Evolutionary conservation across 23 red algal genomes (phyloP).

Genomic region (Gracilaria domingensis): DNA sequence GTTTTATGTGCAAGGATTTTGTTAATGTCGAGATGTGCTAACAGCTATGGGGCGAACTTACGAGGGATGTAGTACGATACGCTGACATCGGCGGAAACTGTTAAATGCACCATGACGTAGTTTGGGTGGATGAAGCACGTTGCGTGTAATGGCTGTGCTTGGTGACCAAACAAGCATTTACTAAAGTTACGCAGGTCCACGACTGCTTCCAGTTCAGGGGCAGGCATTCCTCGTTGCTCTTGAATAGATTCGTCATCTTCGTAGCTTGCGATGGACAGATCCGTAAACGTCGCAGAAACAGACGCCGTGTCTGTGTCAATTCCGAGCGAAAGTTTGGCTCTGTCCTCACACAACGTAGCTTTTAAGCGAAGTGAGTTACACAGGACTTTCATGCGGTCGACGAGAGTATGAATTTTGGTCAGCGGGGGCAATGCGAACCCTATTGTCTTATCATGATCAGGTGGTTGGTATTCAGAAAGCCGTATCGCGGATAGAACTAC

Average conservation of each 20-base stretch:
- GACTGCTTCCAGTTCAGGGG: slow-evolving; percentile 32
- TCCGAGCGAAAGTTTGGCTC: slow-evolving; percentile 47
- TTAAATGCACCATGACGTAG: slow-evolving; percentile 87
- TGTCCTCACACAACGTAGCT: slow-evolving; percentile 35
- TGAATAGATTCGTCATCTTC: slow-evolving; percentile 42
- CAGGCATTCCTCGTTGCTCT: slow-evolving; percentile 24
- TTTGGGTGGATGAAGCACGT: slow-evolving; percentile 79
- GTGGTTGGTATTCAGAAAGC: slow-evolving; percentile 72
- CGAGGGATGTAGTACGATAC: slow-evolving; percentile 75
- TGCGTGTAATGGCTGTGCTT: slow-evolving; percentile 72
- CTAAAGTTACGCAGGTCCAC: slow-evolving; percentile 76
- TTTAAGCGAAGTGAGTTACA: slow-evolving; percentile 52
- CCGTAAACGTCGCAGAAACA: slow-evolving; percentile 55
- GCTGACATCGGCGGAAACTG: slow-evolving; percentile 47
- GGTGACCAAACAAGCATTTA: slow-evolving; percentile 71
- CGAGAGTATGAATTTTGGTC: slow-evolving; percentile 64
- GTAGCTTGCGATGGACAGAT: slow-evolving; percentile 54
- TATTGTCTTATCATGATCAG: slow-evolving; percentile 39
- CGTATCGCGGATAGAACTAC: slow-evolving; percentile 71
- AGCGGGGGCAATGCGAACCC: slow-evolving; percentile 81
- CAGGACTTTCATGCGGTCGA: slow-evolving; percentile 84
- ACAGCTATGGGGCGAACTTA: slow-evolving; percentile 51
- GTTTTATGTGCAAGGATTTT: slow-evolving; percentile 18
- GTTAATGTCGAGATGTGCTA: slow-evolving; percentile 11
- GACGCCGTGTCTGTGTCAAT: slow-evolving; percentile 57